These are phyloP conservation scores for Dentipellis fragilis DNA, from an alignment of 768 basidiomycete species.

Conservation along the genomic window DNA sequence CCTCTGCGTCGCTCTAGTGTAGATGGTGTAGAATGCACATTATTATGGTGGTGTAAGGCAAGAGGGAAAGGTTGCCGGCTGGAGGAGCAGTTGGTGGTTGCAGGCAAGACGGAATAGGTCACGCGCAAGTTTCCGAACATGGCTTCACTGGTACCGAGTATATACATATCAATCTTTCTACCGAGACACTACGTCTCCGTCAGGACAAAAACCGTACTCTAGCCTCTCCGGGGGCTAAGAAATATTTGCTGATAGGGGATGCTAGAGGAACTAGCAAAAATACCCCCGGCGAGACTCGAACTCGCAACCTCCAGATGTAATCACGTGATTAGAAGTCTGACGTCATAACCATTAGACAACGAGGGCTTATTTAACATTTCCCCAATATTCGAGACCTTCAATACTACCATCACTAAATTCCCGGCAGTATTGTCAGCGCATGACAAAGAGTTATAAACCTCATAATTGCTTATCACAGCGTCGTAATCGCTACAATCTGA, in stretches of 20 bases:
- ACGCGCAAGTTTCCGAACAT: neutral
- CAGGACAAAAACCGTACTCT: too few species aligned
- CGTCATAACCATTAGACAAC: constrained; percentile 89
- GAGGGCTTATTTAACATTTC: constrained; percentile 46
- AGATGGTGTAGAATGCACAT: too few species aligned
- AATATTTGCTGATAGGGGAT: neutral
- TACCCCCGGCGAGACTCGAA: constrained; percentile 81
- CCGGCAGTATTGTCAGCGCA: too few species aligned
- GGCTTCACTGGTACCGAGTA: too few species aligned
- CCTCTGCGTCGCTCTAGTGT: too few species aligned
- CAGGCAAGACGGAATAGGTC: neutral
- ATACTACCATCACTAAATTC: too few species aligned
- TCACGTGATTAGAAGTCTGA: constrained; percentile 83
- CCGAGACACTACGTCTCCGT: too few species aligned
- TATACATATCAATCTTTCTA: too few species aligned
- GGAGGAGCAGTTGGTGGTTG: neutral
- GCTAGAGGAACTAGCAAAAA: neutral
- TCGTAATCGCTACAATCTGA: too few species aligned
- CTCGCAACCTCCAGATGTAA: constrained; percentile 82
- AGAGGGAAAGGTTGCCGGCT: neutral
- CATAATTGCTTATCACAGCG: too few species aligned
- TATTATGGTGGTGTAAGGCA: neutral
- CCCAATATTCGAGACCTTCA: too few species aligned
- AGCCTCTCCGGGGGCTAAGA: neutral
- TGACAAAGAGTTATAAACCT: too few species aligned